Percentiles rank a stretch among this genome's conserved stretches.
Conservation (phyloP, 140 eudicot genomes). For the Erigeron philadelphicus region DNA sequence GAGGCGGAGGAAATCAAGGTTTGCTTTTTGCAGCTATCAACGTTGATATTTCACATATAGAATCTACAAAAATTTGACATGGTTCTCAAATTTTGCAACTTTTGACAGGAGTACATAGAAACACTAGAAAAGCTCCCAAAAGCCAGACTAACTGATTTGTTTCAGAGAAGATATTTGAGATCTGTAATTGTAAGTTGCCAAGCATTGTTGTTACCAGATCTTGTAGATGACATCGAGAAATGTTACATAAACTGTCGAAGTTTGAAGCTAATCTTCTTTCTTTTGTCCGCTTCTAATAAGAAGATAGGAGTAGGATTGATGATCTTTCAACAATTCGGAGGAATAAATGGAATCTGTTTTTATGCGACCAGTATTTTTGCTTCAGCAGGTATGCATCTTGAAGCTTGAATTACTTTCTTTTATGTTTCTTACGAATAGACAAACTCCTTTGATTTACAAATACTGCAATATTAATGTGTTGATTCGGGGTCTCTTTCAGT, state of each 20-base stretch:
- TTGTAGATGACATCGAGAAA: conserved; percentile 10
- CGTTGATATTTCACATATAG: neutral
- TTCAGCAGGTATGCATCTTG: conserved; percentile 41
- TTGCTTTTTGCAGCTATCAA: neutral
- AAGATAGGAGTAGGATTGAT: conserved; percentile 84
- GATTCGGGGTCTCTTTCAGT: neutral
- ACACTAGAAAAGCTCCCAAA: conserved; percentile 56
- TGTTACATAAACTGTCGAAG: neutral
- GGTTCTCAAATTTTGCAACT: conserved; percentile 12
- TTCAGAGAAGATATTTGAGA: conserved; percentile 50
- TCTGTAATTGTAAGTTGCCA: conserved; percentile 54
- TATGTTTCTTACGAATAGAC: neutral
- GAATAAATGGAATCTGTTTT: conserved; percentile 79
- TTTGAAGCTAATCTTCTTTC: conserved; percentile 10
- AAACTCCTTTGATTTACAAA: neutral
- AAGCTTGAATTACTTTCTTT: neutral
- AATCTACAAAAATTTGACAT: neutral
- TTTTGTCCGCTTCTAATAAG: conserved; percentile 20
- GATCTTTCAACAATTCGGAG: conserved; percentile 86
- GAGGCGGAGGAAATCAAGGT: conserved; percentile 95
- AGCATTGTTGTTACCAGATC: conserved; percentile 9
- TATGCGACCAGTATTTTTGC: conserved; percentile 69
- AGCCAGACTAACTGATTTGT: conserved; percentile 61
- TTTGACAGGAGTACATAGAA: conserved; percentile 56
- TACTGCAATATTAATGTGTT: neutral